Evolutionary conservation across 2,329 filamentous ascomycete genomes (phyloP), one percentile per base, ranked within the genome.

Genomic region (Lachnellula cervina): DNA sequence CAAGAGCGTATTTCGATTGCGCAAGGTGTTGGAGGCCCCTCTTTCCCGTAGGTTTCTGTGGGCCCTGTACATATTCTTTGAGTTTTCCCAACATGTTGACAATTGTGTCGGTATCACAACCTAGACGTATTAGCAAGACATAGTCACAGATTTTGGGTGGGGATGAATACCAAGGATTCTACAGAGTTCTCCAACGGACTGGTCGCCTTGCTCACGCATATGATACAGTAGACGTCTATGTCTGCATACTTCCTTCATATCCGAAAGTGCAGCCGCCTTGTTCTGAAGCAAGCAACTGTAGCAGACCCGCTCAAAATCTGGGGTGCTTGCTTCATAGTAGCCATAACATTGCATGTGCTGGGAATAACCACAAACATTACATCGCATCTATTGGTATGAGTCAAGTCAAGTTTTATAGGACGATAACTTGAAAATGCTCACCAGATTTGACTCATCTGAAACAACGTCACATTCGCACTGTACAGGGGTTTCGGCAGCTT

Each of bases 321-420:
- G n/a, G 23, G 6, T 17, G 2, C 49, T 46, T 16, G 28, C 19
- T 35, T 57, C 50, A n/a, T 57, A 45, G 47, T 62, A 64, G 11
- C 63, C 64, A 54, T 66, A 66, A 38, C 64, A 66, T 40, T 55
- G 53, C 37, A 48, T 37, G 42, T 66, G 64, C n/a, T 54, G 55
- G 17, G 35, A 57, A 9, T 56, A 52, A 5, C 44, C 19, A 49
- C 64, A 66, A 2, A 57, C 50, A 19, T 16, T 42, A 37, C 64
- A 66, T 53, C 61, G 34, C n/a, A 64, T 52, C 64, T 64, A n/a
- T 32, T 46, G 7, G 3, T n/a, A 21, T 48, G 48, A 50, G 56
- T 40, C 32, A 40, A 50, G 56, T 40, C 32, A 40, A 13, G 35
- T 5, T 49, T 17, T 50, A 35, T 49, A 37, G 21, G 21, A 23